These are phyloP conservation scores for Tylopilus cervinicoccineus DNA, from an alignment of 768 basidiomycete species.

Conservation along the genomic window DNA sequence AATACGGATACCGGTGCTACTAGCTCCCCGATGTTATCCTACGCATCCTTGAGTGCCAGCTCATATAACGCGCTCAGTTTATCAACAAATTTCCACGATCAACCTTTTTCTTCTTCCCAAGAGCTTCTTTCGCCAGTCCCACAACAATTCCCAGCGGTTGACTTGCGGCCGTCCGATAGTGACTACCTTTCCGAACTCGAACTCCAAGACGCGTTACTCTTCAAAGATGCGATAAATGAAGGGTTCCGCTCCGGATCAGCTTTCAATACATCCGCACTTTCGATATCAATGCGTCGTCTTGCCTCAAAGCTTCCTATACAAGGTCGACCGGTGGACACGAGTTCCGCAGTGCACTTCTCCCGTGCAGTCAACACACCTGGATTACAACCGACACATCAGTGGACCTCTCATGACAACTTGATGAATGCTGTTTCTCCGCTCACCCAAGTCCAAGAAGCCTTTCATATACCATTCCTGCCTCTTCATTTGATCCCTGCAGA, in stretches of 20 bases:
- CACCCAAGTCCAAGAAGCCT: constrained; percentile 27
- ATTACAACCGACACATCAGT: constrained; percentile 16
- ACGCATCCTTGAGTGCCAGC: background rate
- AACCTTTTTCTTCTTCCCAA: constrained; percentile 4
- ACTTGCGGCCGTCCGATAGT: background rate
- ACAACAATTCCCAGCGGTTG: constrained; percentile 4
- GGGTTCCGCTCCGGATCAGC: constrained; percentile 9
- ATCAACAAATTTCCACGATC: constrained; percentile 8
- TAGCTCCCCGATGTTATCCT: constrained; percentile 3
- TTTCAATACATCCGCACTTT: constrained; percentile 16
- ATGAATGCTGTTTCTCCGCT: constrained; percentile 13
- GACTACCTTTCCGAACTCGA: constrained; percentile 17
- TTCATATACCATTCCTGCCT: constrained; percentile 26
- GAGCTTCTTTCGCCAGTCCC: constrained; percentile 4
- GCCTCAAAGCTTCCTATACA: constrained; percentile 28
- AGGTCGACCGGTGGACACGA: constrained; percentile 18
- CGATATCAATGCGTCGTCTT: constrained; percentile 31
- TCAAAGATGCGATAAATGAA: constrained; percentile 13
- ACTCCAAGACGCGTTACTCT: constrained; percentile 9
- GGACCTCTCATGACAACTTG: constrained; percentile 11
- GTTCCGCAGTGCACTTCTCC: constrained; percentile 10
- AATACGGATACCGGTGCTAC: background rate
- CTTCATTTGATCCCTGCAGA: constrained; percentile 20
- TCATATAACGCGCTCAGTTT: constrained; percentile 1
- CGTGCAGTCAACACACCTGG: constrained; percentile 9